A percentile compares a stretch with the other conserved stretches of the same genome.
Conservation (phyloP, 1,284 basidiomycete genomes). For the Cutaneotrichosporon cyanovorans region DNA sequence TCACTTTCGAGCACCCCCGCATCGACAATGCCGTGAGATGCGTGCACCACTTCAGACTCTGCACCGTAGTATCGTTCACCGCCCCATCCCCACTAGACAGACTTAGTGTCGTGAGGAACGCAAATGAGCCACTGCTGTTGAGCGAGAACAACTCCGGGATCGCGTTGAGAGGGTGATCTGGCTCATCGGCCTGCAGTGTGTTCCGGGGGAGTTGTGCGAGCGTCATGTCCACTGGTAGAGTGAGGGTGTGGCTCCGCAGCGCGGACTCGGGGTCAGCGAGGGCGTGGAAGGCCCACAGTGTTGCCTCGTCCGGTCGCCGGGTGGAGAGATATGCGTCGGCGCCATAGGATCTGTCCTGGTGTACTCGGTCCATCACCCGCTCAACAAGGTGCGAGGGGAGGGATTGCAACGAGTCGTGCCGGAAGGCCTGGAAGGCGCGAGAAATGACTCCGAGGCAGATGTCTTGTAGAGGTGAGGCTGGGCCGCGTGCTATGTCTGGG, state of each 20-base stretch:
- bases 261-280: conserved; percentile 21
- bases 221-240: conserved; percentile 15
- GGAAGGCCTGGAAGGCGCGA: conserved; percentile 23
- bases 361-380: conserved; percentile 23
- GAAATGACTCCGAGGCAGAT: conserved; percentile 27
- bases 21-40: conserved; percentile 34
- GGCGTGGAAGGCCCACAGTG: conserved; percentile 30
- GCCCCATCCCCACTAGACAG: conserved; percentile 20
- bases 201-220: conserved; percentile 21
- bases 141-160: conserved; percentile 25
- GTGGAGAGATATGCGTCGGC: not conserved
- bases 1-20: conserved; percentile 20
- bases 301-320: conserved; percentile 29
- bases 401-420: conserved; percentile 12
- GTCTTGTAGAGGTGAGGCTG: conserved; percentile 20
- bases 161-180: conserved; percentile 25
- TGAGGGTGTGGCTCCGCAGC: conserved; percentile 11
- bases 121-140: not conserved
- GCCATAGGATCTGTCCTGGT: conserved; percentile 2
- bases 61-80: conserved; percentile 25
- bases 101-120: conserved; percentile 32
- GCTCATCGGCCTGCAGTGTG: conserved; percentile 5
- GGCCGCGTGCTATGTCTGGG: conserved; percentile 3
- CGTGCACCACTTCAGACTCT: conserved; percentile 25
- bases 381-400: conserved; percentile 17